Base-by-base conservation (phyloP, 2,329 filamentous ascomycete species). In the Sclerotinia nivalis region DNA sequence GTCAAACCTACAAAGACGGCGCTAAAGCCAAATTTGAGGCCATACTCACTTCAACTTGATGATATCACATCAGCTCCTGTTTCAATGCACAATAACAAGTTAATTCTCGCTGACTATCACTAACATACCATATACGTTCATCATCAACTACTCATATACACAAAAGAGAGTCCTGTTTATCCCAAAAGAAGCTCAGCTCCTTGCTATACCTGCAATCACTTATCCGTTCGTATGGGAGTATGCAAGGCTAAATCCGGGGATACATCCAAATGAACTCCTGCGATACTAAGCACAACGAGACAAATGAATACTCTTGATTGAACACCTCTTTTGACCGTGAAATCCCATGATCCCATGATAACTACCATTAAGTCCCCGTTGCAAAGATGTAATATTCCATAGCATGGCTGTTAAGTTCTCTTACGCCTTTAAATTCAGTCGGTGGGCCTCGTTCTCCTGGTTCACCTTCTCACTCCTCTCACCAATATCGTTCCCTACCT, bases 141-240 rank as follows among this genome's bases (percentile, higher is more conserved):
- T 31, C 31, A 25, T 25, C 7, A 12, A 37, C 45, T 62, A 50
- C 31, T 37, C 25, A 50, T 50, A 37, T 28, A 25, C 47, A 64
- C 47, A 50, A 64, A 64, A 52, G 61, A 47, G 15, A 52, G 47
- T 50, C 22, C 22, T 40, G 22, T 52, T 37, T 64, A 64, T 64
- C 47, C 61, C 61, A 64, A 64, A 40, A 40, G 31, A 52, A 64
- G 61, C 47, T 25, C 47, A 20, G n/a, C 31, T 52, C 25, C 31
- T 52, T 40, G 47, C 15, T 52, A 64, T 37, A 52, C 47, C 47
- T 40, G 47, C 47, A 25, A 40, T 28, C n/a, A 13, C 31, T 10
- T 20, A 28, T 40, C 31, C n/a, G 34, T 9, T 52, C 49, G 47
- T 47, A 40, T 52, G 61, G 40, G 31, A 20, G 22, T 64, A 64